phyloP scores from a whole-genome alignment of 306 rosid species.

The Quercus parvula region DNA sequence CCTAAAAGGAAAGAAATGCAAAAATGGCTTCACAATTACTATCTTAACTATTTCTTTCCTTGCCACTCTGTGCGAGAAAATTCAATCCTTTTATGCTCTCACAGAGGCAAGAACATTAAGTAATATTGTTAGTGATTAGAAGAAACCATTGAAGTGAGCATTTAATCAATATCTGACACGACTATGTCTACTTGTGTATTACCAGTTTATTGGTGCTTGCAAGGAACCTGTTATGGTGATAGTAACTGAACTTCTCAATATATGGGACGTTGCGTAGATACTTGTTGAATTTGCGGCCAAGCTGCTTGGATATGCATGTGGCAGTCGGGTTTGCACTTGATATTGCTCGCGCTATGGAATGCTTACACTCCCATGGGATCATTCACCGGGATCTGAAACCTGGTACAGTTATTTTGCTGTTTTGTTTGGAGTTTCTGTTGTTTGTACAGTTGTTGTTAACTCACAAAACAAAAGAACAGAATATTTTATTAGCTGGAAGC shows the following conservation, averaged over 20 bases:
- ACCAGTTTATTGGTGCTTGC: constrained; percentile 95
- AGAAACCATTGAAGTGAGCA: not conserved
- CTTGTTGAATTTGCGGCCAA: constrained; percentile 72
- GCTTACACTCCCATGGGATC: constrained; percentile 91
- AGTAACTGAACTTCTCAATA: constrained; percentile 80
- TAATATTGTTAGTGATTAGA: not conserved
- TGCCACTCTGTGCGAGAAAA: no score
- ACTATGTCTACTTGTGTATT: constrained; percentile 23
- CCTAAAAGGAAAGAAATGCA: no score
- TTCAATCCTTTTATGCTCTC: no score
- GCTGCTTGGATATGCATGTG: constrained; percentile 58
- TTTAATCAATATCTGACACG: constrained; percentile 25
- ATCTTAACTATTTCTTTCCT: no score
- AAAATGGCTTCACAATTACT: no score
- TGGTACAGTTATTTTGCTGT: constrained; percentile 41
- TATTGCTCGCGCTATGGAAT: constrained; percentile 84
- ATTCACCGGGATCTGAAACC: constrained; percentile 96
- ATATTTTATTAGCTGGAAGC: not conserved
- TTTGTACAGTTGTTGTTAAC: not conserved
- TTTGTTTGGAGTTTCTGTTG: not conserved
- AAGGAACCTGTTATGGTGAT: constrained; percentile 95
- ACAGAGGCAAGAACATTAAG: no score
- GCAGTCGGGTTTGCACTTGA: constrained; percentile 84
- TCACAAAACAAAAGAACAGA: not conserved
- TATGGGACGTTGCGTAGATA: constrained; percentile 88